A percentile compares a stretch with the other conserved stretches of the same genome.
Evolutionary conservation across 257 asterid species (phyloP).

Genomic region (Fraxinus quadrangulata): DNA sequence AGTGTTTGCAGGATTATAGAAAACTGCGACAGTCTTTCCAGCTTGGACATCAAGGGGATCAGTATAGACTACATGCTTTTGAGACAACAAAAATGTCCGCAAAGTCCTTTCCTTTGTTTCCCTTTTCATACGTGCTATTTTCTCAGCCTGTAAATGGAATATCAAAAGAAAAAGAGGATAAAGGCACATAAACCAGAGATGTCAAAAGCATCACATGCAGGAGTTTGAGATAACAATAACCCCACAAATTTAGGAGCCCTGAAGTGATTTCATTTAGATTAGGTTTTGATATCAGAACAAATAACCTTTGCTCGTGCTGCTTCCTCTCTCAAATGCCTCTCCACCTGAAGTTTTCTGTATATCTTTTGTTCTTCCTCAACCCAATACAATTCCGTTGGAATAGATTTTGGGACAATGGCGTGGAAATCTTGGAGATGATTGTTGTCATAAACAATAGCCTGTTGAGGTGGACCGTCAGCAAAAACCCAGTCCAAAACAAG

Average conservation of each 20-base stretch:
- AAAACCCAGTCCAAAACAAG: conserved; percentile 92
- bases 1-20: conserved; percentile 87
- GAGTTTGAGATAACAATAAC: conserved; percentile 14
- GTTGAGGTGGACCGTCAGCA: conserved; percentile 89
- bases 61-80: conserved; percentile 85
- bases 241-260: neutral
- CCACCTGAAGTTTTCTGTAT: conserved; percentile 64
- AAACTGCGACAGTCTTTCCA: conserved; percentile 74
- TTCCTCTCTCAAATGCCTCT: conserved; percentile 72
- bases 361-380: conserved; percentile 69
- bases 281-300: conserved; percentile 23
- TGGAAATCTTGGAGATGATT: conserved; percentile 71
- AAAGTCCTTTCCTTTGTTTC: conserved; percentile 74
- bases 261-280: conserved; percentile 1
- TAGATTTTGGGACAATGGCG: conserved; percentile 64
- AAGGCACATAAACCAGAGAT: neutral
- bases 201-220: conserved; percentile 12
- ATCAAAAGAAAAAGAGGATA: conserved; percentile 22
- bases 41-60: conserved; percentile 90
- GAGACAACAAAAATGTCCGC: conserved; percentile 79
- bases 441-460: conserved; percentile 72
- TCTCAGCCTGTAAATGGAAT: conserved; percentile 61
- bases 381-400: conserved; percentile 67
- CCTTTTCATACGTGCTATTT: conserved; percentile 68
- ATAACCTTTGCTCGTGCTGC: conserved; percentile 74